Evolutionary conservation across 2,329 filamentous ascomycete species (phyloP).

Genomic region (Geosmithia morbida): DNA sequence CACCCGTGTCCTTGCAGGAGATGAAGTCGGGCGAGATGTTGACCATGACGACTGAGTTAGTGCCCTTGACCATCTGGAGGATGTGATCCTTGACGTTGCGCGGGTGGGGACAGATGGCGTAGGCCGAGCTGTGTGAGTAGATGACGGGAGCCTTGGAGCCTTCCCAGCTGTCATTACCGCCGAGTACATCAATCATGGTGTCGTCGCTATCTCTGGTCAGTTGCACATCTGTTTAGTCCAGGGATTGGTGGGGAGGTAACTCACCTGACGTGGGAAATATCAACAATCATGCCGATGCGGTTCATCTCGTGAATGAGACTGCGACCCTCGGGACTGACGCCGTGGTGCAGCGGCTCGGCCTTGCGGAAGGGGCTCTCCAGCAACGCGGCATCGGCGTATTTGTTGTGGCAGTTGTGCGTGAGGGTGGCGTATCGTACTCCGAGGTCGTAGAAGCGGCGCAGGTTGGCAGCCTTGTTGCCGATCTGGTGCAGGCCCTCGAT

Average conservation of each 20-base stretch:
- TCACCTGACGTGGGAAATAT: conserved; percentile 56
- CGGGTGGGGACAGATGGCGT: conserved; percentile 70
- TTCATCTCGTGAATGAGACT: conserved; percentile 79
- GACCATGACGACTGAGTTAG: conserved; percentile 73
- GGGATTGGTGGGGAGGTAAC: neutral
- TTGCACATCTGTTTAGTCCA: neutral
- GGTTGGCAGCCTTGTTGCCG: conserved; percentile 63
- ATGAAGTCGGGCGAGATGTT: conserved; percentile 80
- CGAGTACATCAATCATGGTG: conserved; percentile 75
- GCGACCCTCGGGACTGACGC: conserved; percentile 57
- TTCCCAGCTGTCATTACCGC: conserved; percentile 45
- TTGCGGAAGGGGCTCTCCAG: conserved; percentile 33
- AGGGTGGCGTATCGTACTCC: conserved; percentile 81
- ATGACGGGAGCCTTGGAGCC: conserved; percentile 73
- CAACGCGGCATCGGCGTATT: conserved; percentile 73
- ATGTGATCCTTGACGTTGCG: conserved; percentile 83
- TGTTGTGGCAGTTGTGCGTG: conserved; percentile 89
- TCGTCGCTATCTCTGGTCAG: conserved; percentile 44
- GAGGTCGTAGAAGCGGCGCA: conserved; percentile 61
- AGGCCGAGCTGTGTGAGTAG: conserved; percentile 77
- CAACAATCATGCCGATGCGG: conserved; percentile 84
- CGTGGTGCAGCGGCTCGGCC: conserved; percentile 49
- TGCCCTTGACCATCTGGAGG: conserved; percentile 58
- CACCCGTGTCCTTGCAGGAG: conserved; percentile 49
- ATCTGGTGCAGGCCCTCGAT: conserved; percentile 90